Base-by-base conservation (phyloP, 208 protist genomes). In the Leptomonas pyrrhocoris region DNA sequence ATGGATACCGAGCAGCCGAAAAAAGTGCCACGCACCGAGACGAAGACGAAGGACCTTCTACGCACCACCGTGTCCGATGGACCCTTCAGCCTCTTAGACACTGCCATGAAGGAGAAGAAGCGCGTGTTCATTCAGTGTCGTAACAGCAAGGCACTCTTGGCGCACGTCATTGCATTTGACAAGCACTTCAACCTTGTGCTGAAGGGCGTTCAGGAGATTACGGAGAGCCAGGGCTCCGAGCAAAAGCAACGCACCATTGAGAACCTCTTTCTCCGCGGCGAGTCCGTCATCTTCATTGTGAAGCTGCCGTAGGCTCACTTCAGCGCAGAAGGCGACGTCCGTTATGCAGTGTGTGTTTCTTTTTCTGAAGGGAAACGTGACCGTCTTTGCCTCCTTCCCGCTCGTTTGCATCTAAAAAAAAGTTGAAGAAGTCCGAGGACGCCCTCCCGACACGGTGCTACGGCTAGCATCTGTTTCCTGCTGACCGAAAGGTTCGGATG, bases 111-210 rank as follows among this genome's bases (percentile, higher is more conserved):
- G 45, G 79, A 90, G 21, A 82, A 79, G 23, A 93, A 81, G 19
- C 90, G 96, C 49, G 96, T 99, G 12, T 92, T 99, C 27, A 98
- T 99, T 48, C 98, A 98, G 79, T 99, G 96, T 70, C 92, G 99
- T 45, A 99, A 99, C 81, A 99, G 99, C 84, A 98, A 98, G 60
- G 99, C 99, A 74, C 85, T 99, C 9, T 78, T 99, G 27, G 98
- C 87, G 9, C 88, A 94, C 30, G 98, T 99, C 1, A 96, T 98
- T 73, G 99, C 99, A 8, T 99, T 99, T 83, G 99, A 99, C 83
- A 93, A 99, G 46, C 99, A 99, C 86, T 99, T 99, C 75, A 99
- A 99, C 79, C 97, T 99, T 80, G 97, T 99, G 19, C 87, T 99
- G n/a, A 81, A 82, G n/a, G 83, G 92, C 46, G 91, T 93, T 0